Conservation (phyloP, 208 protist species). For the Trypanosoma melophagium region DNA sequence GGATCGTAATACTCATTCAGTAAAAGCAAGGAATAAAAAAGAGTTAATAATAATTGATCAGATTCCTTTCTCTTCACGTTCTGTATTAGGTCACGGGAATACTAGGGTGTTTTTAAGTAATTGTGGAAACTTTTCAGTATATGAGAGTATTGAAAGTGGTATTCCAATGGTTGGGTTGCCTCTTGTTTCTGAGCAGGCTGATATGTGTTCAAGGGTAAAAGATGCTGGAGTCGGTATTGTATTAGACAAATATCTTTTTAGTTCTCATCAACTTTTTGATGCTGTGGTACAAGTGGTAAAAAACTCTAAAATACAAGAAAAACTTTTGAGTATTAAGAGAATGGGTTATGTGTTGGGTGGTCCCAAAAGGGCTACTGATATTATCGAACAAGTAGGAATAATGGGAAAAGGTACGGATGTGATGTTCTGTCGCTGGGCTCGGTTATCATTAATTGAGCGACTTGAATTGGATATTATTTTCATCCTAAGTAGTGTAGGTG, state of each 20-base stretch:
- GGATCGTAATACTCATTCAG: neutral
- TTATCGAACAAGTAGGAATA: slow-evolving; percentile 31
- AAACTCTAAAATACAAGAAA: slow-evolving; percentile 10
- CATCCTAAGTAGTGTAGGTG: slow-evolving; percentile 1
- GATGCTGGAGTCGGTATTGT: slow-evolving; percentile 16
- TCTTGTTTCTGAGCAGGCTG: slow-evolving; percentile 3
- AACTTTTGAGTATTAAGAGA: slow-evolving; percentile 20
- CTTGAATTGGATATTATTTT: slow-evolving; percentile 25
- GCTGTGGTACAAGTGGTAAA: slow-evolving; percentile 14
- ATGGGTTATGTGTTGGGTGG: slow-evolving; percentile 45
- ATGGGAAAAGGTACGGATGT: slow-evolving; percentile 23
- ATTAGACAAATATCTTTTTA: slow-evolving; percentile 18
- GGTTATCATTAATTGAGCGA: slow-evolving; percentile 8
- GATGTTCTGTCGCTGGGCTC: slow-evolving; percentile 19
- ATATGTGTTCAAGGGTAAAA: slow-evolving; percentile 20
- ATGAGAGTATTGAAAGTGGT: slow-evolving; percentile 25
- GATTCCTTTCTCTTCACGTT: slow-evolving; percentile 16
- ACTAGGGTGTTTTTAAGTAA: slow-evolving; percentile 31
- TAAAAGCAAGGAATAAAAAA: neutral
- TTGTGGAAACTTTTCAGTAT: slow-evolving; percentile 21
- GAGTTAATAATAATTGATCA: neutral
- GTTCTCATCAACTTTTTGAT: slow-evolving; percentile 1
- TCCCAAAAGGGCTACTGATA: slow-evolving; percentile 34
- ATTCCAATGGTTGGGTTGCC: slow-evolving; percentile 14
- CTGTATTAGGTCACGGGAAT: slow-evolving; percentile 21